phyloP scores from a whole-genome alignment of 1,284 basidiomycete species.

The Cutaneotrichosporon sp. region DNA sequence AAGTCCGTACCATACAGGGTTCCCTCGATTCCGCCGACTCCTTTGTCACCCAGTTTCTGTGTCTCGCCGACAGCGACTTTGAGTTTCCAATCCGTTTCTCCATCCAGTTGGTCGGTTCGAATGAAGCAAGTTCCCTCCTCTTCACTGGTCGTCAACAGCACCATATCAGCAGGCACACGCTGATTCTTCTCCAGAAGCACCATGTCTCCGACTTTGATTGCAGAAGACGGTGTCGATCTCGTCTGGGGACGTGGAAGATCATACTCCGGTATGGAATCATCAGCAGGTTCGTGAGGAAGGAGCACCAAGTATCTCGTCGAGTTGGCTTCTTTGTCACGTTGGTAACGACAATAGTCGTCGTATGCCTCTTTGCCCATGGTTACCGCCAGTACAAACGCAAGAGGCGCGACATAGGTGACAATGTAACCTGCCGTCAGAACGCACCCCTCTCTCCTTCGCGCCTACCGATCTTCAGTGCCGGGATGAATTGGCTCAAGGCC shows the following conservation, averaged over 20 bases:
- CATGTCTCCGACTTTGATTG: slow-evolving; percentile 85
- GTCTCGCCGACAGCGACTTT: slow-evolving; percentile 80
- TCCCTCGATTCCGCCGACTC: slow-evolving; percentile 68
- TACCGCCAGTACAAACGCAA: slow-evolving; percentile 88
- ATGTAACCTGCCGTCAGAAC: slow-evolving; percentile 68
- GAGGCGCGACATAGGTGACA: slow-evolving; percentile 89
- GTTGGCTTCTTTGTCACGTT: slow-evolving; percentile 89
- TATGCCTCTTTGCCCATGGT: slow-evolving; percentile 99
- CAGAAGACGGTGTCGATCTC: slow-evolving; percentile 77
- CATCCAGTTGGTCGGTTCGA: slow-evolving; percentile 95
- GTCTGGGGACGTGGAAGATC: slow-evolving; percentile 33
- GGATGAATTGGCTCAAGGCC: slow-evolving; percentile 91
- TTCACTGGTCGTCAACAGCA: slow-evolving; percentile 79
- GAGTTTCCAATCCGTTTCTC: slow-evolving; percentile 99
- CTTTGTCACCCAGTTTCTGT: slow-evolving; percentile 67
- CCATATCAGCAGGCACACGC: slow-evolving; percentile 90
- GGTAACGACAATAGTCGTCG: slow-evolving; percentile 91
- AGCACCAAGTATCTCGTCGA: slow-evolving; percentile 84
- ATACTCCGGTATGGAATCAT: slow-evolving; percentile 24
- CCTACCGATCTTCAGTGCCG: slow-evolving; percentile 88
- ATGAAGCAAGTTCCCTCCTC: slow-evolving; percentile 89
- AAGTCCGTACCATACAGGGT: slow-evolving; percentile 67
- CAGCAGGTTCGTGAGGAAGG: slow-evolving; percentile 49
- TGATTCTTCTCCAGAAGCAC: slow-evolving; percentile 94
- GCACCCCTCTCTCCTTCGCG: slow-evolving; percentile 9